Base-by-base conservation (phyloP, 176 grass and related monocot species). In the Phoenix roebelenii region DNA sequence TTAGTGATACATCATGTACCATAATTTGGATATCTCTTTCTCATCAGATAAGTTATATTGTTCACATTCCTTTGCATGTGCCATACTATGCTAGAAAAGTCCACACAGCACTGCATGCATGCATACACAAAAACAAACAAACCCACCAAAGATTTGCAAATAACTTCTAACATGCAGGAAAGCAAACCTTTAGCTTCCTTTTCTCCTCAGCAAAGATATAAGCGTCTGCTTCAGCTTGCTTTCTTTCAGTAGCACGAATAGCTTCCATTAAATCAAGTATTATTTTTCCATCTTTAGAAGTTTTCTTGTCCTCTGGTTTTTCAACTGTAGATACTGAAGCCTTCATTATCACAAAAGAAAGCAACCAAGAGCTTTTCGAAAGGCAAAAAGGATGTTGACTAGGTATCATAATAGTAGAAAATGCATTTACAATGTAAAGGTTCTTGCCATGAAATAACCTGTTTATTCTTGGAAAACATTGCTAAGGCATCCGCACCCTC, bases 201-300 rank as follows among this genome's bases (percentile, higher is more conserved):
- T 83, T 98, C 76, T 98, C 93, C 78, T 98, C 93, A 20, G 87
- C 76, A 85, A 89, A 92, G 35, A 83, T 73, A 58, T 83, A 81
- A 64, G 87, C 93, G 80, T 98, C 93, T 54, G 67, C 25, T 67
- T 98, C 84, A 55, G 84, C 93, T 76, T 98, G 93, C 66, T 81
- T 90, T 65, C 76, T 90, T 79, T 98, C 93, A 62, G 87, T 84
- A 22, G 81, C 80, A 83, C 82, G 87, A 59, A 98, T 98, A 73
- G 87, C 87, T 49, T 98, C 93, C 75, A 98, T 83, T 52, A 98
- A 62, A 76, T 92, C 64, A 25, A 98, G 51, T 63, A 98, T 52
- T 65, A 89, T 18, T 77, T 76, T 92, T 58, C 82, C 80, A 72
- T 88, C 73, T 48, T 77, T 73, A 61, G 72, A 73, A 79, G 39